These are phyloP conservation scores for Suhomyces sp. DNA, from an alignment of 805 yeast genomes.

Conservation along the genomic window DNA sequence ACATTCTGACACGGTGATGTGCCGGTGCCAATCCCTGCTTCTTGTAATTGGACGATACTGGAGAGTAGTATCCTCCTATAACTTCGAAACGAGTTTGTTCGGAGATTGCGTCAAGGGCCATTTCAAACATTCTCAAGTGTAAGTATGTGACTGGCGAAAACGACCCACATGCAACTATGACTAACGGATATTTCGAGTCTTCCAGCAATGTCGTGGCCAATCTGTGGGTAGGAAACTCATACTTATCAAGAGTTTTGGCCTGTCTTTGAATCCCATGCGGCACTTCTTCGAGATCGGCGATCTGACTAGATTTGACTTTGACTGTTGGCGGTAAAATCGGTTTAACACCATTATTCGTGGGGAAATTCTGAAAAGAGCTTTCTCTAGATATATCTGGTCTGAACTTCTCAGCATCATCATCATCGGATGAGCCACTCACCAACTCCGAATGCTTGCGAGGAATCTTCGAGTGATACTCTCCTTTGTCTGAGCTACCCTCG, in stretches of 20 bases:
- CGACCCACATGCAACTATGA: conserved; percentile 95
- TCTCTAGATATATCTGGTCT: neutral
- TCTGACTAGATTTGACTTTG: conserved; percentile 54
- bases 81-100: conserved; percentile 95
- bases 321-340: conserved; percentile 41
- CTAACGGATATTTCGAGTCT: conserved; percentile 80
- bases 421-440: conserved; percentile 45
- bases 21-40: conserved; percentile 92
- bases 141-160: conserved; percentile 94
- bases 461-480: conserved; percentile 37
- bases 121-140: conserved; percentile 96
- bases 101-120: conserved; percentile 91
- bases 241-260: conserved; percentile 64
- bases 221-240: conserved; percentile 85
- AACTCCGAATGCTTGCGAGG: conserved; percentile 59
- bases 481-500: conserved; percentile 9
- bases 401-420: conserved; percentile 17
- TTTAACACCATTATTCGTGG: neutral
- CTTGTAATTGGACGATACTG: conserved; percentile 88
- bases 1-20: conserved; percentile 91
- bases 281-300: conserved; percentile 94
- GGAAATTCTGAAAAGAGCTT: neutral
- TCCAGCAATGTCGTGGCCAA: conserved; percentile 67
- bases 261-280: conserved; percentile 93
- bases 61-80: conserved; percentile 93